phyloP scores from a whole-genome alignment of 202 grass and related monocot genomes.

The Zizania palustris region DNA sequence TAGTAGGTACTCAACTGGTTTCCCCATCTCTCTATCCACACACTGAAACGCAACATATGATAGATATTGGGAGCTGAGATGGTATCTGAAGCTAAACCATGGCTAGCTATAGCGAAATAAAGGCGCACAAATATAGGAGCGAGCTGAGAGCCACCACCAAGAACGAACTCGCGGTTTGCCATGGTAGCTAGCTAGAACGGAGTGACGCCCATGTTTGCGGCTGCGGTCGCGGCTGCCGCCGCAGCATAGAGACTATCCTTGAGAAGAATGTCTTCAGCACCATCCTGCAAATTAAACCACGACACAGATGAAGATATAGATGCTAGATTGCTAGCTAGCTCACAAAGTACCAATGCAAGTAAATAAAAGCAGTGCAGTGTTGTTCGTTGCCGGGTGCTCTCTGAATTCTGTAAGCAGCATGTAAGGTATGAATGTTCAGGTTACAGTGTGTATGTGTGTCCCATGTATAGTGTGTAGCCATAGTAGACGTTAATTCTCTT shows the following conservation, averaged over 20 bases:
- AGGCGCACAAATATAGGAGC: not conserved
- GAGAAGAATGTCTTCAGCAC: conserved; percentile 66
- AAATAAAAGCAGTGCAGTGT: not conserved
- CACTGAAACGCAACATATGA: conserved; percentile 37
- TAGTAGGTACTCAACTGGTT: conserved; percentile 22
- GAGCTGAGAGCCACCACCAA: conserved; percentile 1
- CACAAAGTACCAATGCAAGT: not conserved
- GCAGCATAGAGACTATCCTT: conserved; percentile 90
- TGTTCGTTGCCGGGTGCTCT: conserved; percentile 12
- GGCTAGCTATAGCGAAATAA: not conserved
- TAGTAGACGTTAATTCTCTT: not conserved
- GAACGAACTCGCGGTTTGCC: not conserved
- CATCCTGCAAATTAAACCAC: conserved; percentile 56
- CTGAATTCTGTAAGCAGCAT: not conserved
- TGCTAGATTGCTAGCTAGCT: too few relatives aligned
- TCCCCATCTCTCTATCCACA: conserved; percentile 40
- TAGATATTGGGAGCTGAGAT: conserved; percentile 45
- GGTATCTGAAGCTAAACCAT: conserved; percentile 41
- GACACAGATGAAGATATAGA: conserved; percentile 5
- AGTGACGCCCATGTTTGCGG: conserved; percentile 80
- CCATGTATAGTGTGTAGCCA: not conserved
- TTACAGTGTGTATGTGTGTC: not conserved
- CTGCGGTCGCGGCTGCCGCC: conserved; percentile 32
- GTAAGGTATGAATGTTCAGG: not conserved
- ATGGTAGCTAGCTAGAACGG: conserved; percentile 57